These are phyloP conservation scores for Fremontodendron californicum DNA, from an alignment of 345 rosid genomes.

Conservation along the genomic window DNA sequence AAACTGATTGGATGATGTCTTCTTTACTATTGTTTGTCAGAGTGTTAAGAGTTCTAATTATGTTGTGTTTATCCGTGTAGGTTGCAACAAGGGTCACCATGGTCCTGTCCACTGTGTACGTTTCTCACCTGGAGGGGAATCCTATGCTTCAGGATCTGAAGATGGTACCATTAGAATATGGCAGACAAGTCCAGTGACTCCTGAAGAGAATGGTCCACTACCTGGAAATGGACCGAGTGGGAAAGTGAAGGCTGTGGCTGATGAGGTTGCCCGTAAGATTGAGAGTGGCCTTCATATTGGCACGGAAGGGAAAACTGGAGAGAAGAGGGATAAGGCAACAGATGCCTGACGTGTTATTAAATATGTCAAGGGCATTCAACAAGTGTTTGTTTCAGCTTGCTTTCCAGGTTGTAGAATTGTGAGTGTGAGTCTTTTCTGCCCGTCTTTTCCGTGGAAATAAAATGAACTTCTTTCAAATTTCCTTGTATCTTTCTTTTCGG, in stretches of 20 bases:
- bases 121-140: conserved; percentile 91
- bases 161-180: conserved; percentile 79
- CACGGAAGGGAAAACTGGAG: conserved; percentile 5
- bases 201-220: conserved; percentile 28
- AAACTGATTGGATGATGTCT: neutral
- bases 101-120: conserved; percentile 96
- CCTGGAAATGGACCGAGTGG: conserved; percentile 29
- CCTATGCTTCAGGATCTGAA: conserved; percentile 95
- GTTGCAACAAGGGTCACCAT: conserved; percentile 98
- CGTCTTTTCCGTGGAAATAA: neutral
- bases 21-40: neutral
- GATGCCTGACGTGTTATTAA: neutral
- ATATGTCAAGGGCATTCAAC: neutral
- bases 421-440: neutral
- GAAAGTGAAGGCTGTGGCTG: conserved; percentile 34
- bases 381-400: neutral
- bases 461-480: neutral
- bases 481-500: neutral
- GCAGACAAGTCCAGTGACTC: conserved; percentile 41
- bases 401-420: neutral
- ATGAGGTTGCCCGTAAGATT: conserved; percentile 5
- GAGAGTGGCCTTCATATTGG: neutral
- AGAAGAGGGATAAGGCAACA: neutral
- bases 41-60: conserved; percentile 9
- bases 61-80: conserved; percentile 36